Conservation (phyloP, 192 early-diverging fungal genomes). For the Rhizoclosmatium sp. region DNA sequence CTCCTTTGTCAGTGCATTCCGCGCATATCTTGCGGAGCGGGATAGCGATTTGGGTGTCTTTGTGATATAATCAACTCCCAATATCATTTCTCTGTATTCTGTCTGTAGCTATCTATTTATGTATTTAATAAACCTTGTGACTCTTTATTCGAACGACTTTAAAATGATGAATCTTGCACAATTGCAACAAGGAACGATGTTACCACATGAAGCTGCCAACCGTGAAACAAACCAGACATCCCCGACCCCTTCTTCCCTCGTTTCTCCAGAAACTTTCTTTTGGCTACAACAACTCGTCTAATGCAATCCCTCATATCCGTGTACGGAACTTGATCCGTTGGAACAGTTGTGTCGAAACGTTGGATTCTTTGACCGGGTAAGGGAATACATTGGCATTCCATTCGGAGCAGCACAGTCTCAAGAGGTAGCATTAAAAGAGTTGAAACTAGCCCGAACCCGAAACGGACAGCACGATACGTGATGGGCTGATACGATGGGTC, state of each 20-base stretch:
- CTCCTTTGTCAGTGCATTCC: too few relatives aligned
- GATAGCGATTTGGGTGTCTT: too few relatives aligned
- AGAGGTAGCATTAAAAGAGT: constrained; percentile 81
- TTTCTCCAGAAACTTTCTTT: constrained; percentile 38
- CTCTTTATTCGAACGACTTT: too few relatives aligned
- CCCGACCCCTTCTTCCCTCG: not conserved
- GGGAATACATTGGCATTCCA: constrained; percentile 74
- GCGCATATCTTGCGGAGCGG: too few relatives aligned
- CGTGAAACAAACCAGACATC: not conserved
- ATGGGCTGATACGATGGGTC: constrained; percentile 41
- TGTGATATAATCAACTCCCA: too few relatives aligned
- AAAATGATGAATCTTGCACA: too few relatives aligned
- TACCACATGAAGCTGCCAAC: not conserved
- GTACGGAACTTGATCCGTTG: constrained; percentile 51
- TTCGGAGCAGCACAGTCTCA: constrained; percentile 82
- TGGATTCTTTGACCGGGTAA: not conserved
- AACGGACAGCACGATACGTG: constrained; percentile 40
- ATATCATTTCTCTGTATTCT: too few relatives aligned
- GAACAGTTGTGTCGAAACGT: constrained; percentile 25
- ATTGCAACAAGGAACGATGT: too few relatives aligned
- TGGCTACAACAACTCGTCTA: constrained; percentile 50
- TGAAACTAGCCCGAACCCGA: constrained; percentile 74
- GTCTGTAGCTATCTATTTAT: too few relatives aligned
- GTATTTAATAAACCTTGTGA: too few relatives aligned
- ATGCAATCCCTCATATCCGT: constrained; percentile 55